A percentile compares a stretch with the other conserved stretches of the same genome.
These are phyloP conservation scores for Dillenia turbinata DNA, from an alignment of 164 flowering plant species.

Conservation along the genomic window DNA sequence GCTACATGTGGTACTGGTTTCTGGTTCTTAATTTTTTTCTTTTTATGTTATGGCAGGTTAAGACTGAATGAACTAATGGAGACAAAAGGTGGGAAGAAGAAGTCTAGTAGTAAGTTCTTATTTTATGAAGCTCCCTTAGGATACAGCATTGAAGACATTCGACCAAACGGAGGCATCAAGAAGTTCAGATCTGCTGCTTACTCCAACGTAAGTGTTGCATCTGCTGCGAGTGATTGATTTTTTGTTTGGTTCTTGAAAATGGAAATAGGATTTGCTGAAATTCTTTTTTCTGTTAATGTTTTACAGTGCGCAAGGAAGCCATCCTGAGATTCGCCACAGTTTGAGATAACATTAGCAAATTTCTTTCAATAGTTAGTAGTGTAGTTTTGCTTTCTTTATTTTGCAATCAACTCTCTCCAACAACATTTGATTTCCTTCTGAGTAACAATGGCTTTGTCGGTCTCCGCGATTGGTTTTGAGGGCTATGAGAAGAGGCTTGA, in stretches of 20 bases:
- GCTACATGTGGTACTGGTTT: no score
- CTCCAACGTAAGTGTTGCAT: slow-evolving; percentile 30
- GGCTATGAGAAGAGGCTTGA: slow-evolving; percentile 92
- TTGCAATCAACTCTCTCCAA: slow-evolving; percentile 2
- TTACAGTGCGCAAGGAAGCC: slow-evolving; percentile 85
- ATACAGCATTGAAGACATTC: slow-evolving; percentile 41
- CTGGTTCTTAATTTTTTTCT: no score
- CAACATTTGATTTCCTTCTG: slow-evolving; percentile 1
- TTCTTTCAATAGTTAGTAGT: slow-evolving; percentile 3
- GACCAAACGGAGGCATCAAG: slow-evolving; percentile 41
- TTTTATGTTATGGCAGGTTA: no score
- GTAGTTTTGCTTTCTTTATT: slow-evolving; percentile 2
- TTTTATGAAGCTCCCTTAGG: slow-evolving; percentile 45
- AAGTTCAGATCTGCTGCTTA: slow-evolving; percentile 44
- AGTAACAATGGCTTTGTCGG: slow-evolving; percentile 37
- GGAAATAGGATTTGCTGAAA: no score
- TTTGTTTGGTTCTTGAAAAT: no score
- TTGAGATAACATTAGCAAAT: slow-evolving; percentile 6
- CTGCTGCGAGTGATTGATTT: background rate
- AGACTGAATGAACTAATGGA: slow-evolving; percentile 44
- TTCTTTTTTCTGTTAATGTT: slow-evolving; percentile 2
- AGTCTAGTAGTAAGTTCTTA: slow-evolving; percentile 28
- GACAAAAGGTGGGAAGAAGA: slow-evolving; percentile 32
- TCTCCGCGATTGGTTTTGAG: slow-evolving; percentile 85
- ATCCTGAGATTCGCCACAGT: slow-evolving; percentile 51